Evolutionary conservation across 352 stramenopile genomes (phyloP), one percentile per base, ranked within the genome.

Genomic region (Phytophthora melonis): DNA sequence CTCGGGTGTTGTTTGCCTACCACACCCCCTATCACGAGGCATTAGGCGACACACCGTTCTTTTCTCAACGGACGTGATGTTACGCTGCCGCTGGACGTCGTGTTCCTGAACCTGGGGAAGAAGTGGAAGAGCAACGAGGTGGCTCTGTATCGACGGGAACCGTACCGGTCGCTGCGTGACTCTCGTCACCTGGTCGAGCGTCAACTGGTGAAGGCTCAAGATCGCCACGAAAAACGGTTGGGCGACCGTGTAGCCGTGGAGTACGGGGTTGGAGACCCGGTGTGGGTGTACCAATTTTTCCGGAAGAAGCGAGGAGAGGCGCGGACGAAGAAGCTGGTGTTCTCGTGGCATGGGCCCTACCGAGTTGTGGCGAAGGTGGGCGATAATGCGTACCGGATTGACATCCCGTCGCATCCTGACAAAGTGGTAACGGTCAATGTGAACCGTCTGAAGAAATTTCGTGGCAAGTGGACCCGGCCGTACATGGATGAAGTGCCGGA

Each of bases 121-220:
- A 58, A 64, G 3, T 70, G 30, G 45, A 64, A 64, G 9, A 64
- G 56, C n/a, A 62, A 72, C 34, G 56, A 66, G n/a, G 56, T 72
- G 4, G 47, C 47, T 0, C 19, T 16, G 1, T 66, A 72, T 13
- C 14, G 30, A 2, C 13, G 65, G 6, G 18, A 66, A 9, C 14
- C 66, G 25, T 43, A 43, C 14, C 9, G n/a, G 0, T 72, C 56
- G 3, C 27, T 32, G 27, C 27, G 27, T 25, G 23, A 63, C 66
- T 3, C 23, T 25, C 6, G 66, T 1, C 14, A 23, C 0, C 14
- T 68, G 7, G 66, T 68, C 8, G 41, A 73, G 2, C 32, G 53
- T 5, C 68, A 74, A 16, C 25, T 74, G 19, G 2, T 66, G 16
- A 56, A 30, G 34, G 18, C 45, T 52, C 45, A 52, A 52, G 45